Base-by-base conservation (phyloP, 2,329 filamentous ascomycete genomes). In the Fusarium brachygibbosum region DNA sequence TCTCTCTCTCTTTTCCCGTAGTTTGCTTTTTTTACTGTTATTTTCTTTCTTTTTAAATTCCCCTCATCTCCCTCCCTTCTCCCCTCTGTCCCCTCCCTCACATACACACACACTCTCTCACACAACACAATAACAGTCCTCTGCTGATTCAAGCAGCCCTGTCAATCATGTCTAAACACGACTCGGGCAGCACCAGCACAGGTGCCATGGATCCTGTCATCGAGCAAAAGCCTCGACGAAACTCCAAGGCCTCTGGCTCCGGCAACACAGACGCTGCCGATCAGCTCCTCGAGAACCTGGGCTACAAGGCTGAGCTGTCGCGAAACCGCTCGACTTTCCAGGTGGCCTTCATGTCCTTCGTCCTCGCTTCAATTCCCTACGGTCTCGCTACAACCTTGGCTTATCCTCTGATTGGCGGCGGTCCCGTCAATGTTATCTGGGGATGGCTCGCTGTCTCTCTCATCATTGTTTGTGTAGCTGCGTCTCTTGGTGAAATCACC, bases 311-410 rank as follows among this genome's bases (percentile, higher is more conserved):
- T 56, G 89, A 92, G 79, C 79, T 92, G 61, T 79, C 83, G 49
- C 87, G 90, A 62, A 90, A 85, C 74, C 85, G 90, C 56, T 91
- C 89, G 44, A 91, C 89, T 3, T 82, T 88, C 69, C 89, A 91
- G 78, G 89, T 91, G 54, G 88, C 89, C 71, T 91, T 91, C 84
- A 92, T 91, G 90, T 91, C 89, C 65, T 93, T 93, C 75, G 90
- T 93, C 70, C 86, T 93, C 55, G 90, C 91, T 48, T 90, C 90
- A 4, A 91, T 93, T 65, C 91, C 91, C 12, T 93, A 92, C 78
- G 91, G 91, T 73, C 83, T 93, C 38, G 86, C 89, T 44, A 93
- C 91, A 2, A 93, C 90, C 10, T 78, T 93, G 70, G 85, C 84
- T 78, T 92, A 91, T 76, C 90, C 91, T 5, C 79, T 92, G 41